Base-by-base conservation (phyloP, 1,284 basidiomycete genomes). In the Moesziomyces sp. region DNA sequence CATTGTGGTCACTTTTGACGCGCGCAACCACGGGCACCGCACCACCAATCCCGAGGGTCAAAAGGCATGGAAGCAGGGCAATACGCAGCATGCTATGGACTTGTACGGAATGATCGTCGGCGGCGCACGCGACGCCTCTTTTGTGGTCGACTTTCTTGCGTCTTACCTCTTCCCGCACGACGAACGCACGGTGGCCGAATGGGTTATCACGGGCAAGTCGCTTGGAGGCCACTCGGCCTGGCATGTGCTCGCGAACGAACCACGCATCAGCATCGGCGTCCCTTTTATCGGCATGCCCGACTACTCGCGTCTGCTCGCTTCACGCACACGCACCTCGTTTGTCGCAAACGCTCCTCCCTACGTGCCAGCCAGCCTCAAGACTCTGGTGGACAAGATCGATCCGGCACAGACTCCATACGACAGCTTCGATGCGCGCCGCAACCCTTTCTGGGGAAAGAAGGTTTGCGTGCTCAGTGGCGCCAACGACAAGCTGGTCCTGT, bases 221-320 rank as follows among this genome's bases (percentile, higher is more conserved):
- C 87, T 93, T 0, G 92, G 92, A 0, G 92, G 92, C 0, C 92
- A 93, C 78, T 87, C 91, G 0, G 87, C 90, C 0, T 93, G 92
- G 92, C 87, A 91, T 38, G 86, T 87, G 0, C 86, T 93, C 19
- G 74, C 77, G 14, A 65, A 68, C 44, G 92, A 94, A 66, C 88
- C 90, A 10, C 87, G 91, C 24, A 85, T 94, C 58, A 87, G 83
- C 43, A 86, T 92, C 50, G 92, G 90, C 0, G 89, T 94, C 28
- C 90, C 92, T 5, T 86, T 88, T 74, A 88, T 88, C 65, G 93
- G 92, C 35, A 92, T 92, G 66, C 92, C 93, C 0, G 90, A 93
- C 85, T 92, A 89, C 54, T 63, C 65, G 34, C 70, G 74, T 19
- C 66, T 83, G 28, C 48, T 83, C 2, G 66, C 68, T 21, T 66